Evolutionary conservation across 768 basidiomycete species (phyloP), one percentile per base, ranked within the genome.

Genomic region (Coprinopsis marcescibilis): DNA sequence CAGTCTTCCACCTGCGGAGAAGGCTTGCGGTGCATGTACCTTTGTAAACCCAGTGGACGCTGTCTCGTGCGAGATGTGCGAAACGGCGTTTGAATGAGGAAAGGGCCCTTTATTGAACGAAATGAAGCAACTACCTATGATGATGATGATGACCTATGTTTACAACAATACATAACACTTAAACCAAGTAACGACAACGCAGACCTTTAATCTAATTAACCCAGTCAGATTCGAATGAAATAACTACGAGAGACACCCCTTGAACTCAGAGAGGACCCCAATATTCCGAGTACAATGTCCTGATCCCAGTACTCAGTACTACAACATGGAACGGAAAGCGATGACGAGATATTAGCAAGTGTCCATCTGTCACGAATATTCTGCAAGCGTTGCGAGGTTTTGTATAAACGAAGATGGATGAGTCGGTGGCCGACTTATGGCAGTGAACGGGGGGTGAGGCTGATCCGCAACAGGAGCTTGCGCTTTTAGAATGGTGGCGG

Each of bases 1-100:
- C 17, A 33, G 37, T 23, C 43, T 55, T 34, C 55, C 57, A 21
- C 25, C 34, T 26, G 51, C 46, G 11, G 58, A 62, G 50, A 76
- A 73, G 54, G 50, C 73, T 0, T 87, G 84, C 55, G 55, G 65
- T 7, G 60, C 56, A 7, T 89, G 85, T 63, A 87, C 83, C 7
- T 81, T 72, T 54, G 62, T 64, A 14, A 85, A 86, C 58, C 57
- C 67, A 4, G 39, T 61, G 12, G 73, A 71, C 42, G 69, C 62
- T 12, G 33, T 57, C 34, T 51, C 60, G 30, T 83, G 81, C 59
- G 65, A 54, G 39, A 61, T 78, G 48, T 83, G 81, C 57, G 62
- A 69, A 58, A 67, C 71, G 62, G 52, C 55, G 45, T 68, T 73
- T 49, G 55, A 51, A 55, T 68, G 57, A 66, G 51, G 59, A 50